phyloP scores from a whole-genome alignment of 1,284 basidiomycete species.

The Trametes versicolor region DNA sequence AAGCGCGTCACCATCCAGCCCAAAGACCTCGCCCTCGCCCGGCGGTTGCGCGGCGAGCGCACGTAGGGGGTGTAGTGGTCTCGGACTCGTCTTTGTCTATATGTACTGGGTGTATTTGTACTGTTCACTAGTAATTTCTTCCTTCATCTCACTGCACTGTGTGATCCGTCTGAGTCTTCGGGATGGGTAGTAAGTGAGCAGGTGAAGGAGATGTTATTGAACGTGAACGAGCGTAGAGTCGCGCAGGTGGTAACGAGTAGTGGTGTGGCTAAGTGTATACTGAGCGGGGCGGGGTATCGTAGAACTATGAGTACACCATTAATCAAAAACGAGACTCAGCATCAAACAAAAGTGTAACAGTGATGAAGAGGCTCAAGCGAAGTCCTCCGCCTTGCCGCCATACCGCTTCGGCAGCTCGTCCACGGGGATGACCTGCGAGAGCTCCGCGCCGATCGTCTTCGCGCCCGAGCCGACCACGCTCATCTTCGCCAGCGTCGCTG shows the following conservation, averaged over 20 bases:
- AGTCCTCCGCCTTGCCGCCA: constrained; percentile 59
- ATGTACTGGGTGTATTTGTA: constrained; percentile 20
- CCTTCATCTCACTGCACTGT: constrained; percentile 3
- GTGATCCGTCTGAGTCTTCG: background rate
- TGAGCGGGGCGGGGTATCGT: constrained; percentile 1
- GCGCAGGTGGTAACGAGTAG: constrained; percentile 6
- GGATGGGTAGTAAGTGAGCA: background rate
- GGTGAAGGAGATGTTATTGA: background rate
- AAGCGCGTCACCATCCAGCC: constrained; percentile 82
- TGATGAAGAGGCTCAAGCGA: constrained; percentile 12
- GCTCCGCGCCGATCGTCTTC: constrained; percentile 63
- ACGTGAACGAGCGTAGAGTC: background rate
- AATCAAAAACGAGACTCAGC: background rate
- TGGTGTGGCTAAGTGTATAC: background rate
- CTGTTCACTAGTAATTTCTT: constrained; percentile 36
- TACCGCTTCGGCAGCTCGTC: constrained; percentile 72
- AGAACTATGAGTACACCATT: constrained; percentile 3
- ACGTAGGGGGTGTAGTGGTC: constrained; percentile 31
- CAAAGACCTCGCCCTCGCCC: constrained; percentile 66
- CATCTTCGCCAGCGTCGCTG: constrained; percentile 81
- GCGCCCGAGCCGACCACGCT: constrained; percentile 73
- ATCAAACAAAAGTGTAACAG: background rate
- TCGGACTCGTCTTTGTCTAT: constrained; percentile 36
- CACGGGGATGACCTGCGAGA: constrained; percentile 62
- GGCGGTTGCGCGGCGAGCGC: constrained; percentile 45